A percentile compares a stretch with the other conserved stretches of the same genome.
phyloP scores from a whole-genome alignment of 768 basidiomycete species.

The Pisolithus orientalis region DNA sequence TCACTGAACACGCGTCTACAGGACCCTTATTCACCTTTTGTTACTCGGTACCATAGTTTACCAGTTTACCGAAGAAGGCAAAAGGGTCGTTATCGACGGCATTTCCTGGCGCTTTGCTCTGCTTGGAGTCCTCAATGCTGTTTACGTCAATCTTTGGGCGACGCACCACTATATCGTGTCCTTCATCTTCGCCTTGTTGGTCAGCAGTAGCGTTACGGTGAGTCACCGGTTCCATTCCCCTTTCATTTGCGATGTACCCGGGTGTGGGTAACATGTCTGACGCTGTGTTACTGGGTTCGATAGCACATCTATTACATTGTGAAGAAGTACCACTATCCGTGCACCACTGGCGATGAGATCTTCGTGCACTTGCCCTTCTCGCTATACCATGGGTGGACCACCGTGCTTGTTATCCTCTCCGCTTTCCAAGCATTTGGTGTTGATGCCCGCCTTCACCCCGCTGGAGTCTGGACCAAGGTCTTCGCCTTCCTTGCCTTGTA shows the following conservation, averaged over 20 bases:
- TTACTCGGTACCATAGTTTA: slow-evolving; percentile 88
- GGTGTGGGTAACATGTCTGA: background rate
- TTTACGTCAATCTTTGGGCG: slow-evolving; percentile 89
- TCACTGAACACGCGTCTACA: slow-evolving; percentile 22
- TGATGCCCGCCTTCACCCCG: slow-evolving; percentile 52
- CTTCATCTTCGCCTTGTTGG: slow-evolving; percentile 83
- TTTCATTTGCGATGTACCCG: slow-evolving; percentile 7
- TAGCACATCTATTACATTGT: slow-evolving; percentile 92
- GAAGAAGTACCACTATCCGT: slow-evolving; percentile 74
- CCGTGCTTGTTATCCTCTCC: slow-evolving; percentile 74
- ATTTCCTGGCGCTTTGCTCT: slow-evolving; percentile 91
- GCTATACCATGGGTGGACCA: slow-evolving; percentile 91
- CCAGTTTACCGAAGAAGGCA: slow-evolving; percentile 77
- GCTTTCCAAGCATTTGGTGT: slow-evolving; percentile 88
- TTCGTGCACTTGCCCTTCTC: slow-evolving; percentile 96
- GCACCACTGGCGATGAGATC: slow-evolving; percentile 67
- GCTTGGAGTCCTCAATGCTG: slow-evolving; percentile 77
- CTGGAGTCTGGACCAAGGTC: slow-evolving; percentile 89
- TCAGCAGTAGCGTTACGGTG: slow-evolving; percentile 63
- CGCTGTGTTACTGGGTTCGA: background rate
- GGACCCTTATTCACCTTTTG: slow-evolving; percentile 85
- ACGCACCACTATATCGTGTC: slow-evolving; percentile 69
- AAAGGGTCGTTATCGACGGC: slow-evolving; percentile 75
- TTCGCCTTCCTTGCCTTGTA: slow-evolving; percentile 90
- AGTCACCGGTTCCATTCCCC: slow-evolving; percentile 7